A percentile compares a stretch with the other conserved stretches of the same genome.
Evolutionary conservation across 1,139 yeast species (phyloP).

Genomic region (Nakaseomyces delphensis): DNA sequence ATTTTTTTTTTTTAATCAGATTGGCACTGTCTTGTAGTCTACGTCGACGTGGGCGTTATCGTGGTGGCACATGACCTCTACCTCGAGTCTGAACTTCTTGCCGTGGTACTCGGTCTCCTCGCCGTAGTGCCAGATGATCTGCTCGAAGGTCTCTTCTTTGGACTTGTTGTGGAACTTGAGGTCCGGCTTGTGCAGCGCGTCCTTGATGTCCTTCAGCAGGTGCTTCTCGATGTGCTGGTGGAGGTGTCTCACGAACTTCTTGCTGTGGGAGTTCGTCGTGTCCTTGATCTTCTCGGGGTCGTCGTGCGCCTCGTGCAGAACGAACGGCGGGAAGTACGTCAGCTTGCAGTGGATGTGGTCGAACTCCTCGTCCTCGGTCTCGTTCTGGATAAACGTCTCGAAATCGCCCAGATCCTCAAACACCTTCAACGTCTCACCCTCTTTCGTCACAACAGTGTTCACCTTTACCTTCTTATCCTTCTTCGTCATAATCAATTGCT

Average conservation of each 20-base stretch:
- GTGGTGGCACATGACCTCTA: conserved; percentile 50
- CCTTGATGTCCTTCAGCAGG: conserved; percentile 55
- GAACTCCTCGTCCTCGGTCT: conserved; percentile 68
- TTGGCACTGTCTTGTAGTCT: conserved; percentile 41
- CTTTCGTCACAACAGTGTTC: conserved; percentile 22
- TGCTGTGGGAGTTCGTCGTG: conserved; percentile 60
- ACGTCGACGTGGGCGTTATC: conserved; percentile 55
- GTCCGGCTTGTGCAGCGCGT: conserved; percentile 47
- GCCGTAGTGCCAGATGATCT: conserved; percentile 45
- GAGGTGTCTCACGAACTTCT: conserved; percentile 63
- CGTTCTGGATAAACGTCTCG: conserved; percentile 58
- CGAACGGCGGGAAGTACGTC: conserved; percentile 64
- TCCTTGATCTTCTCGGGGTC: conserved; percentile 67
- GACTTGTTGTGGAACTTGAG: conserved; percentile 46
- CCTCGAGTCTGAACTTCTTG: conserved; percentile 45
- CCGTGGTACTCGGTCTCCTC: conserved; percentile 42
- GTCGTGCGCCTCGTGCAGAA: conserved; percentile 56
- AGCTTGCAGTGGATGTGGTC: conserved; percentile 61
- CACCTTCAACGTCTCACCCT: conserved; percentile 30
- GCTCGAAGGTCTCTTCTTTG: conserved; percentile 40
- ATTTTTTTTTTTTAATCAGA: conserved; percentile 4
- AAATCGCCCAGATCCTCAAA: conserved; percentile 59
- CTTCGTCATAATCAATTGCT: conserved; percentile 25
- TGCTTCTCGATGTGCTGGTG: conserved; percentile 71
- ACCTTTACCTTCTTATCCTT: conserved; percentile 27